Conservation (phyloP, 2,329 filamentous ascomycete species). For the Xylariomycetidae sp. region DNA sequence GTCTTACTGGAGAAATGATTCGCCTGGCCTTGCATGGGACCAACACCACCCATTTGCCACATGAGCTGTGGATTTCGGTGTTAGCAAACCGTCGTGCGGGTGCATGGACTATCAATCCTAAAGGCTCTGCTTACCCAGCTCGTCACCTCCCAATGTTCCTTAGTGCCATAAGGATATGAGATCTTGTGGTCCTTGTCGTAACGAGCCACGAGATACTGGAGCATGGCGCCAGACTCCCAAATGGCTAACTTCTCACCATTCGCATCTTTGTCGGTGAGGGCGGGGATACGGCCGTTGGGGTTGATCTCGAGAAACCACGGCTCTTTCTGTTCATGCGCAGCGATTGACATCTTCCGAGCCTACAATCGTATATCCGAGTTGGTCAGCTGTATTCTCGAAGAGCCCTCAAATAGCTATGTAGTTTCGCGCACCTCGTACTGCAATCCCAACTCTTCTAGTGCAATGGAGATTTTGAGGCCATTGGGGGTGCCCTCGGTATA, state of each 20-base stretch:
- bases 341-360: too few species aligned
- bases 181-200: slow-evolving; percentile 83
- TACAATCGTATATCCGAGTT: background rate
- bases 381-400: too few species aligned
- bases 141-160: slow-evolving; percentile 74
- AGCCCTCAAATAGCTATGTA: slow-evolving; percentile 9
- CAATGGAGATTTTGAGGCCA: slow-evolving; percentile 84
- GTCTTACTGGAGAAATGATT: slow-evolving; percentile 71
- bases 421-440: slow-evolving; percentile 71
- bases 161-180: slow-evolving; percentile 66
- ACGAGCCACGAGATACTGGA: slow-evolving; percentile 77
- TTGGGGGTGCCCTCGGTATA: slow-evolving; percentile 85
- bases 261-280: slow-evolving; percentile 72
- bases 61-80: too few species aligned
- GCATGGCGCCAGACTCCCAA: slow-evolving; percentile 79
- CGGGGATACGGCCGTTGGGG: slow-evolving; percentile 88
- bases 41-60: slow-evolving; percentile 76
- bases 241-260: slow-evolving; percentile 70
- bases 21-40: slow-evolving; percentile 79
- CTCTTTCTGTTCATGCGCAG: slow-evolving; percentile 33
- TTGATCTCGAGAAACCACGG: slow-evolving; percentile 89
- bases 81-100: slow-evolving; percentile 14
- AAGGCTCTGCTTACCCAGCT: slow-evolving; percentile 58
- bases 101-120: background rate
- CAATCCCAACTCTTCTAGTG: slow-evolving; percentile 77